phyloP scores from a whole-genome alignment of 495 filamentous ascomycete species.

The Pyronema omphalodes region DNA sequence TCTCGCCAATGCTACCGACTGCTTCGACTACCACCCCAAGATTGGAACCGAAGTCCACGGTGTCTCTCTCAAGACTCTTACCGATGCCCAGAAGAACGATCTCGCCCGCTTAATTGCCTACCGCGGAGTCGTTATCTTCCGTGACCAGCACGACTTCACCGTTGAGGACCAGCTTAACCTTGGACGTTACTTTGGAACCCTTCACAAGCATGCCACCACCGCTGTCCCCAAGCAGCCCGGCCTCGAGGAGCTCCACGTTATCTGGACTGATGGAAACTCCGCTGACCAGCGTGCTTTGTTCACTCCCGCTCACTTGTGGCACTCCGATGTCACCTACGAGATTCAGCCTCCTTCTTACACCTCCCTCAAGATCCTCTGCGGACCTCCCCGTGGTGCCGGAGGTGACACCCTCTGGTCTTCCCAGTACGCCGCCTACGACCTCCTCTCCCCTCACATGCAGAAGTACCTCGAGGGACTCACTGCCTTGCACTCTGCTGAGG shows the following conservation, averaged over 20 bases:
- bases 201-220: constrained; percentile 42
- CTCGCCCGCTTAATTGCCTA: constrained; percentile 52
- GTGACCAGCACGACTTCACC: constrained; percentile 45
- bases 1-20: constrained; percentile 24
- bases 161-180: constrained; percentile 44
- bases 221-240: constrained; percentile 24
- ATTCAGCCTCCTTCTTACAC: constrained; percentile 64
- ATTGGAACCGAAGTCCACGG: constrained; percentile 49
- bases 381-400: constrained; percentile 48
- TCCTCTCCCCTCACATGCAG: constrained; percentile 49
- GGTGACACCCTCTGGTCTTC: constrained; percentile 63
- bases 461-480: constrained; percentile 51
- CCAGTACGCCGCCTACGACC: constrained; percentile 54
- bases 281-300: constrained; percentile 38
- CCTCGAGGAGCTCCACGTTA: constrained; percentile 51
- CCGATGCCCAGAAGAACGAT: constrained; percentile 53
- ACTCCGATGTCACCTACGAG: constrained; percentile 35
- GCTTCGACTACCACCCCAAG: constrained; percentile 24
- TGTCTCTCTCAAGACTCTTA: constrained; percentile 47
- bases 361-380: constrained; percentile 47
- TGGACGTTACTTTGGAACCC: constrained; percentile 44
- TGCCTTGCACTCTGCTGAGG: constrained; percentile 51
- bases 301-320: constrained; percentile 39
- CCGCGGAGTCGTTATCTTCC: constrained; percentile 57
- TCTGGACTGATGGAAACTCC: constrained; percentile 45